Evolutionary conservation across 257 asterid species (phyloP).

Genomic region (Henckelia pumila): DNA sequence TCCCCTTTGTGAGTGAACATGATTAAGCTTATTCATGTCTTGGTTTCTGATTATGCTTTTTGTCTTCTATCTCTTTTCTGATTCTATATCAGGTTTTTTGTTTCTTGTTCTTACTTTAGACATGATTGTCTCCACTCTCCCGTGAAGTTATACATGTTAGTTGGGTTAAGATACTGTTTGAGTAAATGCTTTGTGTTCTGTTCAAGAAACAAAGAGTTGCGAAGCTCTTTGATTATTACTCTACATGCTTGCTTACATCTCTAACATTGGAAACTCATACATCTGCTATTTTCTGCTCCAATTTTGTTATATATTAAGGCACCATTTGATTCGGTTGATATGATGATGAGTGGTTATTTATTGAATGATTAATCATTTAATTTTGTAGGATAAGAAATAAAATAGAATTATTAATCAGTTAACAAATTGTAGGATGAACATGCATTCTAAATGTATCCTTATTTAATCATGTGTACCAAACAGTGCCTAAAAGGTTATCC

Average conservation of each 20-base stretch:
- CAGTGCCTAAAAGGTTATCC: background rate
- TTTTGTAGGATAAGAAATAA: no score
- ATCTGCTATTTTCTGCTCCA: slow-evolving; percentile 21
- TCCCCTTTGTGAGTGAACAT: slow-evolving; percentile 80
- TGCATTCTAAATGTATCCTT: no score
- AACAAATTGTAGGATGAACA: no score
- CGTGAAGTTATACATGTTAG: background rate
- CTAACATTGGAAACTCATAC: slow-evolving; percentile 8
- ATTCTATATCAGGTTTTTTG: slow-evolving; percentile 18
- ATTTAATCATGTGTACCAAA: background rate
- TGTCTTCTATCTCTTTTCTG: slow-evolving; percentile 19
- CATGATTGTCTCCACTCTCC: background rate
- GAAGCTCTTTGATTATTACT: background rate
- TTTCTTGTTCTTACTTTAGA: slow-evolving; percentile 21
- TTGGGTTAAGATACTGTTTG: background rate
- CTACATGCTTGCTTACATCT: background rate
- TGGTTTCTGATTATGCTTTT: slow-evolving; percentile 9
- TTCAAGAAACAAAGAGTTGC: slow-evolving; percentile 7
- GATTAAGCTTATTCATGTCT: slow-evolving; percentile 14
- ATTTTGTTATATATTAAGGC: background rate
- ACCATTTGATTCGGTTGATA: background rate
- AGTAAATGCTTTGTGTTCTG: slow-evolving; percentile 13
- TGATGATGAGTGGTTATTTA: background rate
- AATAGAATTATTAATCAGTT: no score
- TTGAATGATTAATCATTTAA: no score